Percentiles rank a stretch among this genome's conserved stretches.
Conservation (phyloP, 768 basidiomycete genomes). For the Paxillus involutus region DNA sequence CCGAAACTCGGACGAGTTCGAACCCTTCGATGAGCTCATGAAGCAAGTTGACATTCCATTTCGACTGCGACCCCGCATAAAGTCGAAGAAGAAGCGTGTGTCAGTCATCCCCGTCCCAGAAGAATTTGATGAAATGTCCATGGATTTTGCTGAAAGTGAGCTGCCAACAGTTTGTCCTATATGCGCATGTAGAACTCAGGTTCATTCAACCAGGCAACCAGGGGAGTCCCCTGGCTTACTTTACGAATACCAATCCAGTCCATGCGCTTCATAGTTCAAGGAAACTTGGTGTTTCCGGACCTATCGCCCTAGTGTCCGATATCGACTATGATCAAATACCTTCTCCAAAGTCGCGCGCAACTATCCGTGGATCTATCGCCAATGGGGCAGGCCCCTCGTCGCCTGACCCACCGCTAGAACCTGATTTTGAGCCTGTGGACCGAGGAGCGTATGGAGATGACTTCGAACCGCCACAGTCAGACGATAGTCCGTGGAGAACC, state of each 20-base stretch:
- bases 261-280: constrained; percentile 38
- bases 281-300: constrained; percentile 42
- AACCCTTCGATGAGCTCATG: constrained; percentile 75
- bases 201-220: constrained; percentile 22
- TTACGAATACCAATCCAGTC: constrained; percentile 33
- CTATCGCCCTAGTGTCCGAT: constrained; percentile 51
- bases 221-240: constrained; percentile 34
- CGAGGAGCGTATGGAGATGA: constrained; percentile 26
- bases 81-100: constrained; percentile 51
- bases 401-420: constrained; percentile 21
- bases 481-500: constrained; percentile 32
- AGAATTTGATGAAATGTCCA: constrained; percentile 60
- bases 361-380: constrained; percentile 30
- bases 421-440: constrained; percentile 24
- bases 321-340: constrained; percentile 64
- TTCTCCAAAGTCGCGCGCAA: constrained; percentile 45
- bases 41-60: constrained; percentile 56
- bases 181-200: constrained; percentile 4
- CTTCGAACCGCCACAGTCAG: constrained; percentile 19
- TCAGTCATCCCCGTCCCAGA: constrained; percentile 32
- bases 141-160: constrained; percentile 77
- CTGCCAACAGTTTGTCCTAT: constrained; percentile 4
- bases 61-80: constrained; percentile 58
- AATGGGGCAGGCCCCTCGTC: constrained; percentile 36
- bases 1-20: constrained; percentile 78